Evolutionary conservation across 2,329 filamentous ascomycete species (phyloP).

Genomic region (Colletotrichum endophyticum): DNA sequence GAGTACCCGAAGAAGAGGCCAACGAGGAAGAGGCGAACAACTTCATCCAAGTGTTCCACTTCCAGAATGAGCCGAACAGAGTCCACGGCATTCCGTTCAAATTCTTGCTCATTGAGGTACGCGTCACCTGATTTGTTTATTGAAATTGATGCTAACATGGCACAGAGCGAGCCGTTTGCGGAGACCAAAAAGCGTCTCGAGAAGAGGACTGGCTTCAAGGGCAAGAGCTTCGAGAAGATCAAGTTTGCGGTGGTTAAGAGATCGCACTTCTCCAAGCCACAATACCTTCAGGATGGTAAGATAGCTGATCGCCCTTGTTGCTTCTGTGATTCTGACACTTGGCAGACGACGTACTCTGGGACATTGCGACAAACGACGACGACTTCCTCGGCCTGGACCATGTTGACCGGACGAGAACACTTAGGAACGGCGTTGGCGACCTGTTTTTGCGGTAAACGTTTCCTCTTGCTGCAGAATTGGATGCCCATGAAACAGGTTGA

Average conservation of each 20-base stretch:
- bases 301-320: neutral
- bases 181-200: constrained; percentile 96
- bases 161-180: constrained; percentile 80
- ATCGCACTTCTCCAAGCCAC: constrained; percentile 75
- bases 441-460: constrained; percentile 58
- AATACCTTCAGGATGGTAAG: constrained; percentile 88
- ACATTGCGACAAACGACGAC: constrained; percentile 56
- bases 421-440: constrained; percentile 66
- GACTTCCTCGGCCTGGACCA: constrained; percentile 71
- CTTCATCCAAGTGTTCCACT: constrained; percentile 85
- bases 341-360: constrained; percentile 65
- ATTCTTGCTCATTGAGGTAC: constrained; percentile 82
- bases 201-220: constrained; percentile 91
- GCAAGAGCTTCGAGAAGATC: constrained; percentile 98
- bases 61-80: constrained; percentile 86
- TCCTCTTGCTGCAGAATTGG: neutral
- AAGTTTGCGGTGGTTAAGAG: constrained; percentile 86
- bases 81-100: constrained; percentile 90
- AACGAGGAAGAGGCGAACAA: constrained; percentile 57
- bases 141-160: neutral
- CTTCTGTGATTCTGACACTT: neutral
- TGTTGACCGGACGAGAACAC: constrained; percentile 61
- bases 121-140: constrained; percentile 27
- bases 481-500: neutral
- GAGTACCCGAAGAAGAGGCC: constrained; percentile 75